phyloP scores from a whole-genome alignment of 169 alveolate species.

The Plasmodium vivax region DNA sequence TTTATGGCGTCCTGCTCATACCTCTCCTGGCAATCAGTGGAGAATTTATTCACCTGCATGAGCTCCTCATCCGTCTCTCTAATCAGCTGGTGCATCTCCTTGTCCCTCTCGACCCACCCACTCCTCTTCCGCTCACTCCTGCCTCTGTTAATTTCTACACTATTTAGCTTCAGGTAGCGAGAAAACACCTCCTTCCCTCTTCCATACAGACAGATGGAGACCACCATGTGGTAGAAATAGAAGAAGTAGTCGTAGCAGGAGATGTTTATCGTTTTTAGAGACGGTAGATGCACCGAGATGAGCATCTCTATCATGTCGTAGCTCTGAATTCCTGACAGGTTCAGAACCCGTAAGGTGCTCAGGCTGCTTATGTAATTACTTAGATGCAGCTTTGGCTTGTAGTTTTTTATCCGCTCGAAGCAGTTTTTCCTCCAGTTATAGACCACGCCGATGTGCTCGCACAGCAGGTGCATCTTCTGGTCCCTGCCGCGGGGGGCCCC shows the following conservation, averaged over 20 bases:
- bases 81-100: not conserved
- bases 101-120: not conserved
- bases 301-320: slow-evolving; percentile 57
- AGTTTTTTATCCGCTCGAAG: slow-evolving; percentile 49
- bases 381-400: slow-evolving; percentile 27
- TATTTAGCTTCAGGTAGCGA: slow-evolving; percentile 8
- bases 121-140: not conserved
- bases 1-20: slow-evolving; percentile 53
- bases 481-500: not conserved
- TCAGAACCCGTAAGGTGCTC: not conserved
- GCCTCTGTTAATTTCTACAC: not conserved
- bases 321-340: slow-evolving; percentile 48
- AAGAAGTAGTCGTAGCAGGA: slow-evolving; percentile 58
- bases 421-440: slow-evolving; percentile 36
- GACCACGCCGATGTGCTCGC: slow-evolving; percentile 42
- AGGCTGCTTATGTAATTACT: slow-evolving; percentile 24
- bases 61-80: slow-evolving; percentile 20
- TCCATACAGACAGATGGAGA: slow-evolving; percentile 42
- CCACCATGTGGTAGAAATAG: slow-evolving; percentile 48
- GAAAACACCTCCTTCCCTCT: slow-evolving; percentile 37
- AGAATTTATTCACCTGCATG: not conserved
- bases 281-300: slow-evolving; percentile 20
- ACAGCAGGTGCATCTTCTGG: slow-evolving; percentile 15
- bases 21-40: slow-evolving; percentile 20
- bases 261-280: slow-evolving; percentile 21